phyloP scores from a whole-genome alignment of 73 alveolate genomes.

The Tetrahymena elliotti region DNA sequence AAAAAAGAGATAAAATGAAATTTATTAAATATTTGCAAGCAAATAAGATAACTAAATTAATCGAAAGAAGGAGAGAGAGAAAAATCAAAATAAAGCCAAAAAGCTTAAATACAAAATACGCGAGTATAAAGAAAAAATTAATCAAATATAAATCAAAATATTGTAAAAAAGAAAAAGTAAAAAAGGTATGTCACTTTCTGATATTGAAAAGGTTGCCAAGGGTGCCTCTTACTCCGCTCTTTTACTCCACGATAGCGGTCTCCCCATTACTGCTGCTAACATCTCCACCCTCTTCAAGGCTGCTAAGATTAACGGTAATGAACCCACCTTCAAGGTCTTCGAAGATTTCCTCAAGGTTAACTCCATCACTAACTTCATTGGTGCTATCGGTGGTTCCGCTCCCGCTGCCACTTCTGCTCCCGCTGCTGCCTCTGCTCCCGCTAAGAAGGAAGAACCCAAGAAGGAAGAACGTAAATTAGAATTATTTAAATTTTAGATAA shows the following conservation, averaged over 20 bases:
- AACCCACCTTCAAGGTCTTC: neutral
- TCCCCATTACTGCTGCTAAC: neutral
- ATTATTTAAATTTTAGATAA: neutral
- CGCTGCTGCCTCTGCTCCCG: neutral
- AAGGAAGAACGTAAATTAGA: neutral
- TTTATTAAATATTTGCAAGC: neutral
- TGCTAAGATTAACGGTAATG: neutral
- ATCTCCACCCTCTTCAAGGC: neutral
- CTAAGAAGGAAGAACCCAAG: slow-evolving; percentile 1
- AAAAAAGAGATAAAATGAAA: neutral
- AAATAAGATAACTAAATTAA: neutral
- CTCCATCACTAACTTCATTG: neutral
- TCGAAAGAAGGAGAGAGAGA: slow-evolving; percentile 2
- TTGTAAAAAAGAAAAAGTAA: neutral
- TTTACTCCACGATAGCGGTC: neutral
- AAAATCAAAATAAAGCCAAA: neutral
- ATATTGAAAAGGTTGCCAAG: neutral
- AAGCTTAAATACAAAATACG: neutral
- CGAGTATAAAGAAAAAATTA: neutral
- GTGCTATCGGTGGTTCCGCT: neutral
- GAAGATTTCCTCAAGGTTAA: neutral
- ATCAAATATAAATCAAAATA: neutral
- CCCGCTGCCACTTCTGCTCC: neutral
- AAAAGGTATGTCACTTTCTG: neutral
- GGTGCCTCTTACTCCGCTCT: neutral